Percentiles rank a stretch among this genome's conserved stretches.
Conservation (phyloP, 2,329 filamentous ascomycete species). For the Talaromyces sp. region DNA sequence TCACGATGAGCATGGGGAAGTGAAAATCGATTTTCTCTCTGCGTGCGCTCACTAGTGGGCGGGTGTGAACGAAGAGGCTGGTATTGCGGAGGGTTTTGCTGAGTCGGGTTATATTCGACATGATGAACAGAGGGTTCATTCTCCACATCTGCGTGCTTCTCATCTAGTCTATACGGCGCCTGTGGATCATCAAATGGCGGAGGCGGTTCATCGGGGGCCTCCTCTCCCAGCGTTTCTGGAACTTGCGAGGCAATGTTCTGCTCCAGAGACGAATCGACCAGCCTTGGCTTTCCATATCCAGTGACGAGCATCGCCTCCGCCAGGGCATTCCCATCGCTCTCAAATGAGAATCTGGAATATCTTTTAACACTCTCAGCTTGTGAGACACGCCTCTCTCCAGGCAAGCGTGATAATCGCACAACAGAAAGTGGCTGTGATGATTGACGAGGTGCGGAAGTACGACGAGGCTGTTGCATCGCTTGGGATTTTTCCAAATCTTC, state of each 20-base stretch:
- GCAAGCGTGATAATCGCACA: constrained; percentile 3
- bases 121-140: background rate
- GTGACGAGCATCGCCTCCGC: constrained; percentile 9
- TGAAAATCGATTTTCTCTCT: background rate
- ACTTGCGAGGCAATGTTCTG: background rate
- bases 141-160: background rate
- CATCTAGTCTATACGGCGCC: constrained; percentile 1
- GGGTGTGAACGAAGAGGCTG: background rate
- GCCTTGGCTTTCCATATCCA: background rate
- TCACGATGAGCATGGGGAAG: background rate
- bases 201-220: constrained; percentile 6
- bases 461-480: background rate
- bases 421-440: constrained; percentile 4
- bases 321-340: constrained; percentile 6
- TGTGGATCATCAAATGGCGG: constrained; percentile 7
- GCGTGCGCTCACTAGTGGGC: background rate
- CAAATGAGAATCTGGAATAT: constrained; percentile 10
- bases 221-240: constrained; percentile 8
- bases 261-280: background rate
- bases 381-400: background rate
- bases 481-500: constrained; percentile 1
- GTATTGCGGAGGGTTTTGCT: constrained; percentile 1
- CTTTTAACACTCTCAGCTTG: constrained; percentile 3
- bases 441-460: background rate
- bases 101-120: background rate